Evolutionary conservation across 352 stramenopile species (phyloP).

Genomic region (Phytophthora cactorum): DNA sequence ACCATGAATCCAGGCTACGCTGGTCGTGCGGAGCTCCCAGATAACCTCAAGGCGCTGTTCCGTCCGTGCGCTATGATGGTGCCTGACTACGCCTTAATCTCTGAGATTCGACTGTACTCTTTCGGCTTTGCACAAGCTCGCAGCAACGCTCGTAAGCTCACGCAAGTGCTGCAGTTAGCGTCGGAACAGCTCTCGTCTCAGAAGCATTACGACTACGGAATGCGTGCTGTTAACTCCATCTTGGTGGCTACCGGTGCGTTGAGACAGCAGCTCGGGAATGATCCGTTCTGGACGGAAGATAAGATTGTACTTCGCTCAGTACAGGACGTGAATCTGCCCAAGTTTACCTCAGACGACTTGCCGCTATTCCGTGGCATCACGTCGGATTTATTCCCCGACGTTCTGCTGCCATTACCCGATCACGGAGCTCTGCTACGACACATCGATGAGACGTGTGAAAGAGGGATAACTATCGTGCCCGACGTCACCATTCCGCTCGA

Average conservation of each 20-base stretch:
- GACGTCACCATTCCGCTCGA: constrained; percentile 69
- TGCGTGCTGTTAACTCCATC: constrained; percentile 96
- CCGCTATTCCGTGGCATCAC: constrained; percentile 94
- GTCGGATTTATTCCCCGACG: constrained; percentile 93
- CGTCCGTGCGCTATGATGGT: constrained; percentile 96
- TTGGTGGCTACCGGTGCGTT: constrained; percentile 93
- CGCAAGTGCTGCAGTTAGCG: constrained; percentile 93
- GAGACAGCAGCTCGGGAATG: constrained; percentile 87
- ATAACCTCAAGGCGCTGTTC: constrained; percentile 96
- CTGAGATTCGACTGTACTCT: constrained; percentile 93
- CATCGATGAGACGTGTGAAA: constrained; percentile 84
- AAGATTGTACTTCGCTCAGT: constrained; percentile 94
- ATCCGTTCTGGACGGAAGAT: constrained; percentile 90
- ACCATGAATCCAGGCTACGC: constrained; percentile 97
- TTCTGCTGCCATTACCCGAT: constrained; percentile 88
- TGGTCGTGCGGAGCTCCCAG: constrained; percentile 93
- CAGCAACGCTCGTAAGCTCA: constrained; percentile 93
- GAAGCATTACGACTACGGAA: constrained; percentile 97
- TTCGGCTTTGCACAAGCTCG: constrained; percentile 92
- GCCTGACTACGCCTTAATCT: constrained; percentile 94
- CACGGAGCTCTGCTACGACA: constrained; percentile 79
- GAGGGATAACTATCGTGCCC: constrained; percentile 65
- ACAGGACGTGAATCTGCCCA: constrained; percentile 94
- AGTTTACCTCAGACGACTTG: constrained; percentile 94
- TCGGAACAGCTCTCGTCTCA: constrained; percentile 94